Conservation (phyloP, 2,329 filamentous ascomycete species). For the Phoma herbarum region DNA sequence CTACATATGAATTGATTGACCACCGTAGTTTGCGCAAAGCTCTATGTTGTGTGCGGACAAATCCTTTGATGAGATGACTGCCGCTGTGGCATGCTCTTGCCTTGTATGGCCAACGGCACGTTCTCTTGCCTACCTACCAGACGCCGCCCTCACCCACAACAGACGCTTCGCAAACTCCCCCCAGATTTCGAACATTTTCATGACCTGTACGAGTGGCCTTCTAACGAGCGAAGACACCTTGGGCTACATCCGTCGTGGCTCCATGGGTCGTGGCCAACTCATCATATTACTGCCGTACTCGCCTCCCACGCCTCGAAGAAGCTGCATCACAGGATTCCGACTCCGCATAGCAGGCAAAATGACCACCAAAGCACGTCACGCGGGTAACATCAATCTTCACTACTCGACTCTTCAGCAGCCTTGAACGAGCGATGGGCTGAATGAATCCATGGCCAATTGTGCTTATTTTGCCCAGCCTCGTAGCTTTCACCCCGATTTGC, state of each 20-base stretch:
- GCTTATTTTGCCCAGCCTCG: neutral
- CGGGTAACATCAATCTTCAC: neutral
- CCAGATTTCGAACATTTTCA: too few relatives aligned
- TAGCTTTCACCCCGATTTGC: neutral
- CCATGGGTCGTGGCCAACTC: neutral
- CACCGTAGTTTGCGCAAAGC: neutral
- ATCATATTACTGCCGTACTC: neutral
- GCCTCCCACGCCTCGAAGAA: neutral
- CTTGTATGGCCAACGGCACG: neutral
- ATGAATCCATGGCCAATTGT: neutral
- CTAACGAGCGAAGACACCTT: neutral
- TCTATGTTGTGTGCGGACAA: neutral
- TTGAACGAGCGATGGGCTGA: neutral
- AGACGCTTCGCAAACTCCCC: neutral
- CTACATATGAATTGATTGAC: conserved; percentile 3
- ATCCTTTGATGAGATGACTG: neutral
- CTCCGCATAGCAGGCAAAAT: neutral
- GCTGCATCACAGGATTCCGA: neutral
- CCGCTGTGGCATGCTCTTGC: conserved; percentile 6
- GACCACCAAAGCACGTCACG: neutral
- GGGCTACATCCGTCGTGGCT: neutral
- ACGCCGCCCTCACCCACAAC: neutral
- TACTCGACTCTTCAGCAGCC: neutral
- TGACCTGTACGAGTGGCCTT: too few relatives aligned
- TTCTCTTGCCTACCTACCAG: neutral